Evolutionary conservation across 768 basidiomycete species (phyloP).

Genomic region (Wakefieldia striispora): DNA sequence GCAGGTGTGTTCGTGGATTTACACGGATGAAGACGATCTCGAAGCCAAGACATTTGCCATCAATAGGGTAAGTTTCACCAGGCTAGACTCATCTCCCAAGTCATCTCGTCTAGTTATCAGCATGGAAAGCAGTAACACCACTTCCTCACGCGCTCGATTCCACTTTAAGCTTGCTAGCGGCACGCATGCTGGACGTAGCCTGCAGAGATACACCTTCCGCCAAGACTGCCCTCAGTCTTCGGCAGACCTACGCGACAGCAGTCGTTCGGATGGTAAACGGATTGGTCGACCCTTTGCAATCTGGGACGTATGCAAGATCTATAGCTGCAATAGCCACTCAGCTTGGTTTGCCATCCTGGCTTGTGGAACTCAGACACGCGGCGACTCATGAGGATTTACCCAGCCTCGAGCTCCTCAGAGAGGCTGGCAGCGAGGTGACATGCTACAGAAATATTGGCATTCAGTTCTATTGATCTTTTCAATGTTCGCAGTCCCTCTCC

Average conservation of each 20-base stretch:
- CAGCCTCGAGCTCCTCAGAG: conserved; percentile 71
- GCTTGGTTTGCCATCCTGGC: conserved; percentile 80
- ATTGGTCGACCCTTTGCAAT: conserved; percentile 91
- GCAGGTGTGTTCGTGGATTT: conserved; percentile 75
- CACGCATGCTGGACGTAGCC: conserved; percentile 52
- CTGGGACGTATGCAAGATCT: conserved; percentile 84
- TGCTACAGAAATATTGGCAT: conserved; percentile 2
- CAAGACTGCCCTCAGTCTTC: conserved; percentile 47
- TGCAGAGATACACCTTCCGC: conserved; percentile 14
- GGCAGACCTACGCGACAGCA: conserved; percentile 78
- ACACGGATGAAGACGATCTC: conserved; percentile 56
- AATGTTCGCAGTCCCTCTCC: conserved; percentile 56
- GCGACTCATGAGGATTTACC: conserved; percentile 96
- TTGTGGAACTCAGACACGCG: conserved; percentile 92
- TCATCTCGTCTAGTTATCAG: conserved; percentile 54
- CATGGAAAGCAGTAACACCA: conserved; percentile 71
- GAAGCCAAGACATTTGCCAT: conserved; percentile 58
- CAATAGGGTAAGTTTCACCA: conserved; percentile 50
- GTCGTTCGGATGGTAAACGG: conserved; percentile 92
- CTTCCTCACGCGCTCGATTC: conserved; percentile 85
- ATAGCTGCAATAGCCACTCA: conserved; percentile 87
- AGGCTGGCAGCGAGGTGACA: conserved; percentile 69
- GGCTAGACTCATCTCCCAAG: neutral
- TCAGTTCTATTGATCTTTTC: conserved; percentile 2
- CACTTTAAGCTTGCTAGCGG: conserved; percentile 58